A percentile compares a stretch with the other conserved stretches of the same genome.
Conservation (phyloP, 2,329 filamentous ascomycete genomes). For the Huntiella bhutanensis region DNA sequence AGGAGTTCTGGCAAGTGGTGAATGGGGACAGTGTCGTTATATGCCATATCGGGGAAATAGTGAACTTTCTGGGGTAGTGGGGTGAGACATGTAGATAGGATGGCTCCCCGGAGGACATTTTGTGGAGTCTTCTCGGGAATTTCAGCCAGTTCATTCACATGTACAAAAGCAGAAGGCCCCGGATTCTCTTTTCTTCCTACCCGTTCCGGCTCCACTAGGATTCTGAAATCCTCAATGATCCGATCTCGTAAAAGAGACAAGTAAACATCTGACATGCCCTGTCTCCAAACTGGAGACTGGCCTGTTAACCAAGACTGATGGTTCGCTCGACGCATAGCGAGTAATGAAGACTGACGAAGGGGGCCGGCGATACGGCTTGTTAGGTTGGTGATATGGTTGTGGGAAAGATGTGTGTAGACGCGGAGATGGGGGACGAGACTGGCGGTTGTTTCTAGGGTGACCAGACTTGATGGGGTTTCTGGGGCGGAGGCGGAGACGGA, state of each 20-base stretch:
- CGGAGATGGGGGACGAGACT: constrained; percentile 5
- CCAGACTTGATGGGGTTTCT: neutral
- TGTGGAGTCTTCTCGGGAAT: constrained; percentile 21
- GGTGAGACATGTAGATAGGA: neutral
- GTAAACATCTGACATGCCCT: constrained; percentile 36
- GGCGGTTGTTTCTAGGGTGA: neutral
- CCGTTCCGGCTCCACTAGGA: constrained; percentile 13
- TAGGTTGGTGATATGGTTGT: neutral
- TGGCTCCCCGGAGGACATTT: neutral
- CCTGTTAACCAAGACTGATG: constrained; percentile 4
- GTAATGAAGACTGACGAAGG: constrained; percentile 1
- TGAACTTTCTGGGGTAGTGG: neutral
- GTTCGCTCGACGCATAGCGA: constrained; percentile 3
- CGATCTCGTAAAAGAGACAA: constrained; percentile 31
- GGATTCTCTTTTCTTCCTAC: constrained; percentile 8
- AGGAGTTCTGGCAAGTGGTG: constrained; percentile 34
- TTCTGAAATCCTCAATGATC: constrained; percentile 24
- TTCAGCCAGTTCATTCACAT: constrained; percentile 16
- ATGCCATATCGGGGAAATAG: constrained; percentile 6
- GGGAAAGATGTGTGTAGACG: constrained; percentile 5
- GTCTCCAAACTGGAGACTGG: constrained; percentile 24
- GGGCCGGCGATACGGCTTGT: neutral
- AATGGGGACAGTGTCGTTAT: constrained; percentile 25
- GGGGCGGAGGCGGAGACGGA: constrained; percentile 8
- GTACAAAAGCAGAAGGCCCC: constrained; percentile 3